phyloP scores from a whole-genome alignment of 768 basidiomycete genomes.

The Rhodosporidiobolus sp. region DNA sequence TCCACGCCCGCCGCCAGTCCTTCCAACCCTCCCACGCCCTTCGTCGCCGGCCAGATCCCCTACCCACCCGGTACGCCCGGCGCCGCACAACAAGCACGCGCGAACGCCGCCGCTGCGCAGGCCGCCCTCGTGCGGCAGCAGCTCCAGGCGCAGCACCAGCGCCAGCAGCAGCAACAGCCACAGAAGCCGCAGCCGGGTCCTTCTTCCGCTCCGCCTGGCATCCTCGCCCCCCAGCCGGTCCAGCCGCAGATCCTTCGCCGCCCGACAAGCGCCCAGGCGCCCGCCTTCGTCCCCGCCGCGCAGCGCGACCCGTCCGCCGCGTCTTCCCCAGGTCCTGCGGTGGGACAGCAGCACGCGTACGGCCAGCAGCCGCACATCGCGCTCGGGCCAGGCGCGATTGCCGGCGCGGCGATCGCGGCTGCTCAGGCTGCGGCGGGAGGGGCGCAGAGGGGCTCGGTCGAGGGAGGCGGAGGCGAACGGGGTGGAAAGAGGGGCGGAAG shows the following conservation, averaged over 20 bases:
- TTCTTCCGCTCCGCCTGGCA: not conserved
- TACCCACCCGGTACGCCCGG: slow-evolving; percentile 5
- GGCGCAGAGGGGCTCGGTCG: not conserved
- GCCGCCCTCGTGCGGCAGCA: slow-evolving; percentile 13
- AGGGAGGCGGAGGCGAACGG: not conserved
- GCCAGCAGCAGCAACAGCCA: slow-evolving; percentile 7
- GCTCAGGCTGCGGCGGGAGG: not conserved
- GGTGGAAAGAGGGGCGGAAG: not conserved
- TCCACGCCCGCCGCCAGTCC: not conserved
- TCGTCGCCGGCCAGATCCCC: slow-evolving; percentile 5
- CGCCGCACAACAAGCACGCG: slow-evolving; percentile 3
- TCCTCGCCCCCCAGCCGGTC: not conserved
- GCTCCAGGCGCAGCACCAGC: slow-evolving; percentile 20
- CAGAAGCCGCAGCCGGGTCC: not conserved
- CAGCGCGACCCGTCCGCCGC: not conserved
- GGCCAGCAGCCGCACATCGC: not conserved
- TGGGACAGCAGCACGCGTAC: too few relatives aligned
- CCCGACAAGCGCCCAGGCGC: not conserved
- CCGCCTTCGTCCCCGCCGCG: not conserved
- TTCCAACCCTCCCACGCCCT: not conserved
- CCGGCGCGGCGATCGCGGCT: slow-evolving; percentile 3
- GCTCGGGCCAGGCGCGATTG: not conserved
- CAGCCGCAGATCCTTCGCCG: slow-evolving; percentile 14
- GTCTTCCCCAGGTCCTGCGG: too few relatives aligned
- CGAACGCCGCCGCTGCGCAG: not conserved